Conservation (phyloP, 306 rosid genomes). For the Bauhinia variegata region DNA sequence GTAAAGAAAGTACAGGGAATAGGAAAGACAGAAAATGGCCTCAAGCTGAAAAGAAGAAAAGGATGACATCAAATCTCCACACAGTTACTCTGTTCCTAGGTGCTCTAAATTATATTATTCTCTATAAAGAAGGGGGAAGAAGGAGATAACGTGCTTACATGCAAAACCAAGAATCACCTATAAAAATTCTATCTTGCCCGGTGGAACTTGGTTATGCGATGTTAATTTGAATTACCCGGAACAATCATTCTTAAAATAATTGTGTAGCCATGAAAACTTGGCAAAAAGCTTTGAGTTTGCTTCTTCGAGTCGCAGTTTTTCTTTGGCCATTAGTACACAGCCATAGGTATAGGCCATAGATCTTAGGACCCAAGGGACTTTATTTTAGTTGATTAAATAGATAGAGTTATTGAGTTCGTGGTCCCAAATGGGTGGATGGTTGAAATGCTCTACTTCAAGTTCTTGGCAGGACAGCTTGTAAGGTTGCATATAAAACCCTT, state of each 20-base stretch:
- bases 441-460: conserved; percentile 37
- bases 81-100: conserved; percentile 46
- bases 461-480: conserved; percentile 30
- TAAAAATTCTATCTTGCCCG: conserved; percentile 20
- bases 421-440: conserved; percentile 14
- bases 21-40: conserved; percentile 42
- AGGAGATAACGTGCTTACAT: conserved; percentile 47
- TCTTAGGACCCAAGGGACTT: conserved; percentile 8
- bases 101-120: conserved; percentile 53
- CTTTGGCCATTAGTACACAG: conserved; percentile 12
- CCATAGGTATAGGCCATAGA: conserved; percentile 9
- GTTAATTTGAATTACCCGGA: conserved; percentile 20
- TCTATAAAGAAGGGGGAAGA: conserved; percentile 45
- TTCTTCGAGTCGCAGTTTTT: neutral
- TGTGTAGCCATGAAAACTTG: neutral
- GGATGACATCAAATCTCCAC: conserved; percentile 49
- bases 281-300: too few relatives aligned
- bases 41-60: conserved; percentile 39
- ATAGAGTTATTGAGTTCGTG: conserved; percentile 2
- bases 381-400: neutral
- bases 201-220: conserved; percentile 18
- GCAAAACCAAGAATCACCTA: conserved; percentile 21
- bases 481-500: conserved; percentile 32
- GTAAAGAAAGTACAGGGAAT: conserved; percentile 28
- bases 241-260: conserved; percentile 11